phyloP scores from a whole-genome alignment of 768 basidiomycete species.

The Leccinum fibrillosum region DNA sequence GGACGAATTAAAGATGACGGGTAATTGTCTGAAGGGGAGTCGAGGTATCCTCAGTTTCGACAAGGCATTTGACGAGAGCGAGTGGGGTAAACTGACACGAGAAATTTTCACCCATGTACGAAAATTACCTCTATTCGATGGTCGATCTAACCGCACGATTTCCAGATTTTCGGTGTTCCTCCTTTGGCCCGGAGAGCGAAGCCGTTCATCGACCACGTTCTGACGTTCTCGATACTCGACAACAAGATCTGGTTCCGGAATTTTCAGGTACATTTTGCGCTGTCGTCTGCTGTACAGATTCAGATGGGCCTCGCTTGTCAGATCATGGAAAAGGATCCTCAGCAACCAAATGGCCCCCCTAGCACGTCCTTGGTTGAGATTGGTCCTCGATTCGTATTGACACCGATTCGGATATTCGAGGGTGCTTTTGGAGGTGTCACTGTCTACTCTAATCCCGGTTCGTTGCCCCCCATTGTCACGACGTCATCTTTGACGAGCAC shows the following conservation, averaged over 20 bases:
- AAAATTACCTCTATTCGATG: constrained; percentile 7
- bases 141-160: constrained; percentile 2
- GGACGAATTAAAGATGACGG: constrained; percentile 99
- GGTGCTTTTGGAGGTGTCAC: constrained; percentile 95
- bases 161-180: constrained; percentile 92
- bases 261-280: constrained; percentile 69
- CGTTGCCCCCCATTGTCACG: constrained; percentile 19
- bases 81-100: constrained; percentile 84
- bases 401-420: constrained; percentile 97
- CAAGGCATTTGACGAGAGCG: constrained; percentile 81
- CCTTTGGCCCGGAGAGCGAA: constrained; percentile 87
- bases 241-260: constrained; percentile 99
- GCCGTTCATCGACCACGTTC: constrained; percentile 96
- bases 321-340: constrained; percentile 93
- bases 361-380: constrained; percentile 93
- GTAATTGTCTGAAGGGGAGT: constrained; percentile 96
- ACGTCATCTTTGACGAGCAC: not conserved
- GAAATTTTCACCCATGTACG: constrained; percentile 92
- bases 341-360: constrained; percentile 81
- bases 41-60: constrained; percentile 92
- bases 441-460: constrained; percentile 93
- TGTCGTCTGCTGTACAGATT: not conserved
- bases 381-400: constrained; percentile 94
- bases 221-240: constrained; percentile 95
- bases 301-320: constrained; percentile 30